Percentiles rank a stretch among this genome's conserved stretches.
Evolutionary conservation across 1,284 basidiomycete species (phyloP).

Genomic region (Cystobasidium slooffiae): DNA sequence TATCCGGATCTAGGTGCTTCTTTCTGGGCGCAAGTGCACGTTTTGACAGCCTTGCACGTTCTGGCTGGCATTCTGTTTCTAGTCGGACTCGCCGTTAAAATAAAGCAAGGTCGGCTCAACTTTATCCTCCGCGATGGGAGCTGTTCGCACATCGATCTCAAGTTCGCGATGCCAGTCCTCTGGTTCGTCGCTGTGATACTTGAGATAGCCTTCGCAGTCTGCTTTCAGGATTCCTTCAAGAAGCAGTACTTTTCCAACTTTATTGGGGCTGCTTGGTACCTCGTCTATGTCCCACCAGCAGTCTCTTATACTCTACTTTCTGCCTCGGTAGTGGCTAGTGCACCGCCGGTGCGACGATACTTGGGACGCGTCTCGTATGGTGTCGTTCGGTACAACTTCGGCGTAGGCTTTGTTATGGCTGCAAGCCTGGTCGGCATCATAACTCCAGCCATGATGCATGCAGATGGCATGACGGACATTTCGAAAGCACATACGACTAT

Average conservation of each 20-base stretch:
- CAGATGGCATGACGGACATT: neutral
- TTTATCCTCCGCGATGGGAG: conserved; percentile 34
- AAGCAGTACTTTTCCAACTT: conserved; percentile 6
- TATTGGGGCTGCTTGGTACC: conserved; percentile 20
- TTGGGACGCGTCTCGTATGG: conserved; percentile 4
- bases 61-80: conserved; percentile 4
- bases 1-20: conserved; percentile 13
- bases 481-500: neutral
- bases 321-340: conserved; percentile 19
- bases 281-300: conserved; percentile 4
- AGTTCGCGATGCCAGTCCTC: conserved; percentile 18
- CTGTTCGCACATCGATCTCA: conserved; percentile 24
- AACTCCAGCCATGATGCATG: conserved; percentile 16
- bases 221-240: neutral
- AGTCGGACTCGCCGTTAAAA: neutral
- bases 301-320: conserved; percentile 21
- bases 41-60: neutral
- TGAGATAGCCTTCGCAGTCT: conserved; percentile 23
- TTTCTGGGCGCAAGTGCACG: conserved; percentile 10
- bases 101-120: conserved; percentile 6
- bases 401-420: neutral
- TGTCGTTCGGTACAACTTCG: conserved; percentile 5
- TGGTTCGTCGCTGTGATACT: conserved; percentile 7
- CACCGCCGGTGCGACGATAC: conserved; percentile 27
- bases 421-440: conserved; percentile 6